Percentiles rank a stretch among this genome's conserved stretches.
Conservation (phyloP, 768 basidiomycete genomes). For the Tricholoma sp. region DNA sequence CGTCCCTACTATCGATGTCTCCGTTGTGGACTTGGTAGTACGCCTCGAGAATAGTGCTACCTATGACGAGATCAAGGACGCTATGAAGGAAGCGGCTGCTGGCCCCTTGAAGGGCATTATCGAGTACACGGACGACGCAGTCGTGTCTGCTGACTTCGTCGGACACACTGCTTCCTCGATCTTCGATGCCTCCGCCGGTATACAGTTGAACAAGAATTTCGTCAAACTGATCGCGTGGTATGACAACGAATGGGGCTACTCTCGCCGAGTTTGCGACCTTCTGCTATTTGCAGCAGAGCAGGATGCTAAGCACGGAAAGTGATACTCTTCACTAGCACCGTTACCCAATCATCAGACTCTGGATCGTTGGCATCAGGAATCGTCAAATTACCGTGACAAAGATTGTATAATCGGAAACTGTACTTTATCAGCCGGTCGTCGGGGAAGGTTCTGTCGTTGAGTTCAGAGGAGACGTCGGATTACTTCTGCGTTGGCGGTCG, state of each 20-base stretch:
- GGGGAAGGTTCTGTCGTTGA: too few relatives aligned
- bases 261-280: conserved; percentile 87
- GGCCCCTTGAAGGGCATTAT: conserved; percentile 68
- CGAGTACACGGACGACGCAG: conserved; percentile 88
- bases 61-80: conserved; percentile 89
- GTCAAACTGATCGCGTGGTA: conserved; percentile 97
- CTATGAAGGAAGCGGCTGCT: conserved; percentile 74
- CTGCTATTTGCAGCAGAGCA: conserved; percentile 74
- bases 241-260: conserved; percentile 96
- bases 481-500: too few relatives aligned
- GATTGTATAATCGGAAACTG: too few relatives aligned
- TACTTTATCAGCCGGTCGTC: too few relatives aligned
- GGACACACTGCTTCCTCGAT: conserved; percentile 77
- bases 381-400: too few relatives aligned
- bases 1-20: conserved; percentile 93
- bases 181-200: conserved; percentile 93
- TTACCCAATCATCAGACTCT: too few relatives aligned
- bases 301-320: conserved; percentile 37
- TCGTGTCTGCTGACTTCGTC: conserved; percentile 93
- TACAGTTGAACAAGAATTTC: conserved; percentile 86
- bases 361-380: too few relatives aligned
- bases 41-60: conserved; percentile 81
- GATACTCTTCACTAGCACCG: too few relatives aligned
- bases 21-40: conserved; percentile 95
- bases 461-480: too few relatives aligned